Evolutionary conservation across 441 rosid species (phyloP).

Genomic region (Corymbia calophylla): DNA sequence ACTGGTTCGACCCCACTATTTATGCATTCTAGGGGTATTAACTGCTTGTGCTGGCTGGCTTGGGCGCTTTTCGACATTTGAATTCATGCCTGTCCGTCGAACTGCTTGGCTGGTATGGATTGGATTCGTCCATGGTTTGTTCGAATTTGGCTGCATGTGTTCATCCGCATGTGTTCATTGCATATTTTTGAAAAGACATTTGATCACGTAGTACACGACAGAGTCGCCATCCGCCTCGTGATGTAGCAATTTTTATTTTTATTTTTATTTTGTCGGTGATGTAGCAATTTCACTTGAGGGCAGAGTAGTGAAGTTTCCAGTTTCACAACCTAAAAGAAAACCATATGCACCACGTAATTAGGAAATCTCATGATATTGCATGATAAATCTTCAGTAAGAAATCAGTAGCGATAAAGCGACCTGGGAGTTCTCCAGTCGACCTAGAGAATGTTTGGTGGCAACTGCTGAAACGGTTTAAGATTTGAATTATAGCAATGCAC

Average conservation of each 20-base stretch:
- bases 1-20: neutral
- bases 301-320: no score
- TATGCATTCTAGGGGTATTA: neutral
- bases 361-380: neutral
- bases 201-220: neutral
- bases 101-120: neutral
- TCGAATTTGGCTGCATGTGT: neutral
- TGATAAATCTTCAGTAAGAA: neutral
- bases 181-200: neutral
- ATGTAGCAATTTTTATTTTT: neutral
- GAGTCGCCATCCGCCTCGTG: neutral
- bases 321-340: neutral
- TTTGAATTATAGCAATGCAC: neutral
- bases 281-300: neutral
- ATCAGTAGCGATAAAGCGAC: neutral
- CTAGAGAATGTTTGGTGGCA: neutral
- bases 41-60: neutral
- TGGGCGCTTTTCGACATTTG: neutral
- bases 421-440: neutral
- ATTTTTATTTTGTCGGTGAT: no score
- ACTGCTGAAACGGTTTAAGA: neutral
- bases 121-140: neutral
- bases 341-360: neutral
- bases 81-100: neutral
- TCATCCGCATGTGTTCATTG: neutral